Evolutionary conservation across 768 basidiomycete genomes (phyloP), one percentile per base, ranked within the genome.

Genomic region (Fibroporia radiculosa): DNA sequence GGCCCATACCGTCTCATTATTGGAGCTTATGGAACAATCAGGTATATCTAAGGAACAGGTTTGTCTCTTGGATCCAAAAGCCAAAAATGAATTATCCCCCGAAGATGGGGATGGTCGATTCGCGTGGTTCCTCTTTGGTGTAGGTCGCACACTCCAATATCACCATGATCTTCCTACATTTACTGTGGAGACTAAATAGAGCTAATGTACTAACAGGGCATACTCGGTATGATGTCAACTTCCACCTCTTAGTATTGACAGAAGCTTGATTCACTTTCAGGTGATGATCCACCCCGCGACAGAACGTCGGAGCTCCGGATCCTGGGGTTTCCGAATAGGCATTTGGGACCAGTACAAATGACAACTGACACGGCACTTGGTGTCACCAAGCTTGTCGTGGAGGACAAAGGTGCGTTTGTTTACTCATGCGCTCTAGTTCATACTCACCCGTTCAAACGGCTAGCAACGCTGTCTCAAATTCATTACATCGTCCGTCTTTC

Each of bases 331-430:
- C 87, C 90, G 1, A 76, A 76, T 5, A 76, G 96, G 25, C 88
- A 87, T 62, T 71, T 99, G 6, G 93, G 92, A 0, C 68, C 80
- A 2, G 71, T 91, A 1, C 96, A 99, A 64, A 99, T 99, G 96
- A 98, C 96, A 25, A 99, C 96, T 0, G 95, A 99, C 64, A 97
- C 95, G 1, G 95, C 95, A 1, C 69, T 97, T 0, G 90, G 85
- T 4, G 95, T 96, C 3, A 90, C 91, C 1, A 93, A 91, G 58
- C 63, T 77, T 3, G 83, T 93, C 13, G 81, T 92, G 0, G 63
- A 81, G 37, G 87, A 93, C 59, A 73, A 78, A 57, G 65, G 80
- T 81, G 49, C 42, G 72, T 11, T 14, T 2, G 24, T 35, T 25
- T 22, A 4, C 20, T 27, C 16, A 18, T 18, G n/a, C n/a, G n/a